Evolutionary conservation across 805 yeast species (phyloP).

Genomic region (Candida endomychidarum): DNA sequence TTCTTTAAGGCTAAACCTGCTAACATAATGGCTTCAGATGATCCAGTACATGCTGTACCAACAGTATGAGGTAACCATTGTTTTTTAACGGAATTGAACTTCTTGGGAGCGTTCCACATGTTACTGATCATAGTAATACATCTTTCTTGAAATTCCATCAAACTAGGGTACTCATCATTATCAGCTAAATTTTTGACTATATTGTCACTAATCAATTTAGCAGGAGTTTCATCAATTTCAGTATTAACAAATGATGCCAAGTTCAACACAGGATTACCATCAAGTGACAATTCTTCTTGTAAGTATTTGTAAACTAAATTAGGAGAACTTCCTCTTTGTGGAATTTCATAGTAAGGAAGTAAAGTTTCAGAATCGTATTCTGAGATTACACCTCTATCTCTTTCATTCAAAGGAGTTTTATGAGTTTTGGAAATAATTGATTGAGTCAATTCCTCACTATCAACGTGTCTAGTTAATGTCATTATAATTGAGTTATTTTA

Average conservation of each 20-base stretch:
- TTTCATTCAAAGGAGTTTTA: conserved; percentile 22
- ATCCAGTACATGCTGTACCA: conserved; percentile 93
- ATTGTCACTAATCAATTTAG: conserved; percentile 62
- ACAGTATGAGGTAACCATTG: conserved; percentile 45
- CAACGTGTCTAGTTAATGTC: conserved; percentile 47
- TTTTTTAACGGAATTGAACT: conserved; percentile 22
- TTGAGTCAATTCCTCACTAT: conserved; percentile 43
- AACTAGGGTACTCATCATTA: conserved; percentile 88
- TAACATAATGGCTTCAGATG: conserved; percentile 90
- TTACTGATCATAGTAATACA: conserved; percentile 78
- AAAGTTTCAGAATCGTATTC: conserved; percentile 28
- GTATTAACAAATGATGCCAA: conserved; percentile 91
- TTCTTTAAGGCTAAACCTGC: conserved; percentile 94
- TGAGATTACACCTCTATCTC: conserved; percentile 30
- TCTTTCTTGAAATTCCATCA: conserved; percentile 75
- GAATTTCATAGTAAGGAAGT: conserved; percentile 62
- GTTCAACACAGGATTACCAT: conserved; percentile 81
- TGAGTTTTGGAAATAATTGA: conserved; percentile 25
- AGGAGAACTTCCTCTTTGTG: conserved; percentile 53
- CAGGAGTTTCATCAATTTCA: conserved; percentile 43
- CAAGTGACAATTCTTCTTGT: conserved; percentile 73
- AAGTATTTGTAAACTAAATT: conserved; percentile 60
- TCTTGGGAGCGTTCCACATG: conserved; percentile 72
- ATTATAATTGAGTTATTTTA: conserved; percentile 21
- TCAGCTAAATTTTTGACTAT: conserved; percentile 87